A percentile compares a stretch with the other conserved stretches of the same genome.
Evolutionary conservation across 2,329 filamentous ascomycete genomes (phyloP).

Genomic region (Exophiala lecanii-corni): DNA sequence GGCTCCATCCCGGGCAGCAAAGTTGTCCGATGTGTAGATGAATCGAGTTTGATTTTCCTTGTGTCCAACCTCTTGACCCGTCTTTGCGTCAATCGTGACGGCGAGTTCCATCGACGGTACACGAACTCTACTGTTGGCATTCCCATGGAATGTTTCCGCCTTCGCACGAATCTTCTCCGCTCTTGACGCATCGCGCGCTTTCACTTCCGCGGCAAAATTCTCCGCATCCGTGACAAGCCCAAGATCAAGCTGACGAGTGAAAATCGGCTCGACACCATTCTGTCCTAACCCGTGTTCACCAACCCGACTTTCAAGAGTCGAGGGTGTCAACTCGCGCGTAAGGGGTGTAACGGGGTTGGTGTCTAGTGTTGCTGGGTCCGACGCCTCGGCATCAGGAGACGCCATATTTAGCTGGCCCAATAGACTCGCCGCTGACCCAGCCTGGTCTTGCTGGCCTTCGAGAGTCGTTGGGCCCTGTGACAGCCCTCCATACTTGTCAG

Average conservation of each 20-base stretch:
- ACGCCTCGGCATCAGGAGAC: constrained; percentile 35
- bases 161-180: constrained; percentile 19
- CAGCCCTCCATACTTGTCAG: constrained; percentile 32
- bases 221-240: constrained; percentile 27
- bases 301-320: constrained; percentile 11
- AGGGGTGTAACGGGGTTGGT: constrained; percentile 33
- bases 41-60: constrained; percentile 20
- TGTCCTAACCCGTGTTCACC: constrained; percentile 22
- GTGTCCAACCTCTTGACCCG: constrained; percentile 31
- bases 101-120: constrained; percentile 31
- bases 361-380: constrained; percentile 30
- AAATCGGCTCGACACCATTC: constrained; percentile 24
- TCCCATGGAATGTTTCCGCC: constrained; percentile 22
- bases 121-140: constrained; percentile 1
- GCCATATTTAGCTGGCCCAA: constrained; percentile 45
- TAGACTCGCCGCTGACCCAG: constrained; percentile 42
- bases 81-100: constrained; percentile 41
- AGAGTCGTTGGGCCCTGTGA: constrained; percentile 37
- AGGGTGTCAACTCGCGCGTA: constrained; percentile 30
- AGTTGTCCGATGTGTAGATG: constrained; percentile 12
- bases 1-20: constrained; percentile 12
- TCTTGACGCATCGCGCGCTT: constrained; percentile 22
- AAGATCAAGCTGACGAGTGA: constrained; percentile 36
- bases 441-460: constrained; percentile 29
- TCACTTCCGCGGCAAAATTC: constrained; percentile 20